phyloP scores from a whole-genome alignment of 2,329 filamentous ascomycete species.

The Coleophoma cylindrospora region DNA sequence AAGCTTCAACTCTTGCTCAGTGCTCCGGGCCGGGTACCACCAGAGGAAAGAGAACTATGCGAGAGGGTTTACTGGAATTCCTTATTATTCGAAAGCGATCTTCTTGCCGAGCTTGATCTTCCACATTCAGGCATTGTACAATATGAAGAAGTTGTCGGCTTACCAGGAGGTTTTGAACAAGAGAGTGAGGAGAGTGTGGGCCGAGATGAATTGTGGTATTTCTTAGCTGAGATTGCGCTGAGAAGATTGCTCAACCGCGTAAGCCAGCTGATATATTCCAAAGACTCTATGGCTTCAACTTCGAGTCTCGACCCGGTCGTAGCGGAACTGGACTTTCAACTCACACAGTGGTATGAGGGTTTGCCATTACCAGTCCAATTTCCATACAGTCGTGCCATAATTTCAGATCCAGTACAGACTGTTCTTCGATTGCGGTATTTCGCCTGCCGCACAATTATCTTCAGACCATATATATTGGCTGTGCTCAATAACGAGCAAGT shows the following conservation, averaged over 20 bases:
- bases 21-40: constrained; percentile 64
- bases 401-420: constrained; percentile 72
- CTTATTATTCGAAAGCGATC: constrained; percentile 73
- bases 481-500: constrained; percentile 74
- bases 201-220: constrained; percentile 80
- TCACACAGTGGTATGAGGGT: constrained; percentile 81
- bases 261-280: constrained; percentile 75
- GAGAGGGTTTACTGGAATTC: constrained; percentile 84
- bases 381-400: constrained; percentile 60
- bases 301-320: constrained; percentile 73
- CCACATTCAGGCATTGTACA: constrained; percentile 80
- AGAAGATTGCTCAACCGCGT: constrained; percentile 72
- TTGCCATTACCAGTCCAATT: constrained; percentile 73
- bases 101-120: constrained; percentile 73
- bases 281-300: constrained; percentile 66
- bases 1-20: constrained; percentile 77
- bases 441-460: constrained; percentile 82
- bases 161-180: constrained; percentile 71
- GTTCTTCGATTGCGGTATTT: constrained; percentile 77
- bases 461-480: constrained; percentile 75
- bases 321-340: constrained; percentile 74
- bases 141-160: constrained; percentile 73
- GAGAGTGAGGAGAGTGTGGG: constrained; percentile 62
- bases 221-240: constrained; percentile 76
- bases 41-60: constrained; percentile 65